phyloP scores from a whole-genome alignment of 345 rosid genomes.

The Citrus australasica region DNA sequence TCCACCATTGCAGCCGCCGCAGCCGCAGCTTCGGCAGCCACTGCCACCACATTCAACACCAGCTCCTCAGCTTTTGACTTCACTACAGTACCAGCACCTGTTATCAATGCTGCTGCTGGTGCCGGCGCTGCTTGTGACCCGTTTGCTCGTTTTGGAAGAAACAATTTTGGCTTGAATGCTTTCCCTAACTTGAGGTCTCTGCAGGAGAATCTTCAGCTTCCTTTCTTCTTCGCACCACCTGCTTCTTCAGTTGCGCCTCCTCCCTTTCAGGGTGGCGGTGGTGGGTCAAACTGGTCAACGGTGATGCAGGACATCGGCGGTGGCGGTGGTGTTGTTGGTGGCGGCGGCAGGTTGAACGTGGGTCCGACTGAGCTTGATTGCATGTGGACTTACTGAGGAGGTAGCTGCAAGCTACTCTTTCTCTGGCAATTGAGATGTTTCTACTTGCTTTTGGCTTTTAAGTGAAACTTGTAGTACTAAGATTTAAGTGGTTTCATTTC shows the following conservation, averaged over 20 bases:
- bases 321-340: slow-evolving; percentile 30
- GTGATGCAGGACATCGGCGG: slow-evolving; percentile 33
- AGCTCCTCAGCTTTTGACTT: slow-evolving; percentile 24
- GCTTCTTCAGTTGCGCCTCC: slow-evolving; percentile 24
- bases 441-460: background rate
- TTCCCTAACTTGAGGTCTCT: slow-evolving; percentile 71
- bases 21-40: slow-evolving; percentile 50
- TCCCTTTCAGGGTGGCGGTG: slow-evolving; percentile 17
- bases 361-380: slow-evolving; percentile 67
- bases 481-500: background rate
- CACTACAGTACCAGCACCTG: slow-evolving; percentile 18
- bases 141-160: slow-evolving; percentile 23
- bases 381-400: slow-evolving; percentile 56
- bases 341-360: slow-evolving; percentile 31
- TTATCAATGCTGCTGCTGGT: background rate
- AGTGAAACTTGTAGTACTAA: background rate
- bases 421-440: slow-evolving; percentile 11
- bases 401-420: background rate
- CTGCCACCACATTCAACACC: slow-evolving; percentile 19
- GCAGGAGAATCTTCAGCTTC: slow-evolving; percentile 81
- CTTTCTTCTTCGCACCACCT: slow-evolving; percentile 35
- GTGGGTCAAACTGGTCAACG: slow-evolving; percentile 19
- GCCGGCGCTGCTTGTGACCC: slow-evolving; percentile 10
- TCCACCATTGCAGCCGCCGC: slow-evolving; percentile 71
- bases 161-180: slow-evolving; percentile 24